Base-by-base conservation (phyloP, 352 stramenopile genomes). In the Phytophthora pluvialis region DNA sequence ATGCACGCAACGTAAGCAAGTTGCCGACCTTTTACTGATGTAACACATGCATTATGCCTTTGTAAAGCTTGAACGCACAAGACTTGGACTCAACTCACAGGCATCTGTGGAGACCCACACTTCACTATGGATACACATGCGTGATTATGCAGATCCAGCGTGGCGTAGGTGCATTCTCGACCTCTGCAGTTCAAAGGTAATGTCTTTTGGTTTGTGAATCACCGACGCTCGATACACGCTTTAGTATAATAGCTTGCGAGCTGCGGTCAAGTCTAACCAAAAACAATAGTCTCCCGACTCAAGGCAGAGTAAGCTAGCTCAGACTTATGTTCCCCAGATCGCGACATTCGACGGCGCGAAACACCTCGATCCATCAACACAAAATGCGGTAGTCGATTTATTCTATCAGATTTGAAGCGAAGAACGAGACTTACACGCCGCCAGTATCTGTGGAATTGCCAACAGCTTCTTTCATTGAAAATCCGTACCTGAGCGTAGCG, bases 371-470 rank as follows among this genome's bases (percentile, higher is more conserved):
- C 48, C 44, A 51, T 31, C n/a, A 40, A 52, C 42, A 26, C 38
- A 58, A 46, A 60, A 60, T 60, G 52, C 39, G 16, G 38, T 60
- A 50, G 52, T 49, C 52, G 52, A 49, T 9, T 18, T 42, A 50
- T 60, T 60, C 7, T n/a, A n/a, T 50, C 28, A 42, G 39, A 60
- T 60, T 60, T 60, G 52, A 31, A 47, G 28, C 29, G 31, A 31
- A 54, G 12, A 5, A 8, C 18, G 8, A 16, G 21, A 21, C 2
- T 21, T 21, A 1, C 21, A 21, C 21, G 21, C 2, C 21, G 21
- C n/a, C 21, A 21, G 21, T 52, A 2, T 29, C 45, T 25, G 8
- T 47, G 39, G 21, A 21, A 21, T 21, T 21, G 21, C 21, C 21
- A 21, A 21, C 21, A 21, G 21, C 21, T 21, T 21, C 21, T 21